Percentiles rank a stretch among this genome's conserved stretches.
These are phyloP conservation scores for Chenopodium album DNA, from an alignment of 148 eudicot species.

Conservation along the genomic window DNA sequence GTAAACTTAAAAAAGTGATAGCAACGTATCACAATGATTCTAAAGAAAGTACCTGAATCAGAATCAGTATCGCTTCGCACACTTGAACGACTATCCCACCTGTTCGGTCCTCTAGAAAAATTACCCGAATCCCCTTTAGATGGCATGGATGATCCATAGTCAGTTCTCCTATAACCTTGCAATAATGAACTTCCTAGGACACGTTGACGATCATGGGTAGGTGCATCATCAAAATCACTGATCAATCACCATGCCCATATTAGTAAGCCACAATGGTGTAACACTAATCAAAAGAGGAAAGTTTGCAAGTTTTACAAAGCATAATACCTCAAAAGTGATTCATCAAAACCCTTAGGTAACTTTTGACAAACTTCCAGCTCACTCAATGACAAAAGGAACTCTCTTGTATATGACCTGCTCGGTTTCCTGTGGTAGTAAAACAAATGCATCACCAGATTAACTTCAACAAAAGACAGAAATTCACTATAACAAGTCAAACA, in stretches of 20 bases:
- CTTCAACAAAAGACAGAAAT: background rate
- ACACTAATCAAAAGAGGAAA: background rate
- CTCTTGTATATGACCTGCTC: conserved; percentile 56
- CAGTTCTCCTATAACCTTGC: conserved; percentile 62
- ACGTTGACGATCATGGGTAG: conserved; percentile 49
- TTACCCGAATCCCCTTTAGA: conserved; percentile 60
- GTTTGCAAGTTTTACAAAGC: background rate
- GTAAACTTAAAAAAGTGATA: background rate
- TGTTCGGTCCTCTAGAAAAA: conserved; percentile 51
- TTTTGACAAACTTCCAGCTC: conserved; percentile 71
- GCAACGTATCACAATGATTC: background rate
- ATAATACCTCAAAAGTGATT: conserved; percentile 63
- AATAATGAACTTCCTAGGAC: conserved; percentile 43
- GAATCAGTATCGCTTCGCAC: conserved; percentile 81
- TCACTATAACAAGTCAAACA: conserved; percentile 12
- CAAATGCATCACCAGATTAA: conserved; percentile 1
- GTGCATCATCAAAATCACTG: conserved; percentile 66
- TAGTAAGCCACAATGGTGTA: conserved; percentile 10
- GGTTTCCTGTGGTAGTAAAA: conserved; percentile 51
- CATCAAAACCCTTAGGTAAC: conserved; percentile 71
- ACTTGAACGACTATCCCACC: conserved; percentile 85
- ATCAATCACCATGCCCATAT: conserved; percentile 11
- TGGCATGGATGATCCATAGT: conserved; percentile 71
- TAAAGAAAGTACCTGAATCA: conserved; percentile 59
- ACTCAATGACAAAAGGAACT: conserved; percentile 72